Evolutionary conservation across 768 basidiomycete genomes (phyloP).

Genomic region (Boletus subcaerulescens): DNA sequence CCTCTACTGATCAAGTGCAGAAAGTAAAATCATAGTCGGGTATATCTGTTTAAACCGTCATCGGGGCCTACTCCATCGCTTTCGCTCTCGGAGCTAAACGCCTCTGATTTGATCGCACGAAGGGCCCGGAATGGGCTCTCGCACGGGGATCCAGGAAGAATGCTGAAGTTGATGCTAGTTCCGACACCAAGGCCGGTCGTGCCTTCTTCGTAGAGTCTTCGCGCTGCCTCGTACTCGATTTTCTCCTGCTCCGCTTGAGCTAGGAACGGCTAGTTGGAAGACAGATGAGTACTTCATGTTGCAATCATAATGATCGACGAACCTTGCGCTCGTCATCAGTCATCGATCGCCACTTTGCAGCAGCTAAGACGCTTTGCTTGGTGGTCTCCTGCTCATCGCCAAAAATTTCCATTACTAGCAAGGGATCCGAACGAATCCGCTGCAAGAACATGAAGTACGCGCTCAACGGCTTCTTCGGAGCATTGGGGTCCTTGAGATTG

Average conservation of each 20-base stretch:
- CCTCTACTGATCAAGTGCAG: conserved; percentile 13
- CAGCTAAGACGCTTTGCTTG: conserved; percentile 90
- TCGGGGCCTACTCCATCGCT: conserved; percentile 61
- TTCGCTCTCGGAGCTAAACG: conserved; percentile 67
- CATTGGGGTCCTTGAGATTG: conserved; percentile 96
- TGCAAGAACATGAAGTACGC: conserved; percentile 96
- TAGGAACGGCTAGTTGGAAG: conserved; percentile 70
- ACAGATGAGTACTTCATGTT: conserved; percentile 13
- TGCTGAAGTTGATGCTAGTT: conserved; percentile 80
- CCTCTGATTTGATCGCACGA: conserved; percentile 53
- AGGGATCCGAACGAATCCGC: conserved; percentile 76
- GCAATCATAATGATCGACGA: conserved; percentile 19
- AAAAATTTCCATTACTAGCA: conserved; percentile 77
- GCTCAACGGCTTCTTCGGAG: conserved; percentile 91
- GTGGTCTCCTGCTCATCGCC: conserved; percentile 91
- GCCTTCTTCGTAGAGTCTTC: conserved; percentile 85
- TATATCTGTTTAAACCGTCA: conserved; percentile 40
- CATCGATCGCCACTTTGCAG: conserved; percentile 91
- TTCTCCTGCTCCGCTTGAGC: conserved; percentile 95
- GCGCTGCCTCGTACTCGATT: conserved; percentile 85
- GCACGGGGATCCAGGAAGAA: conserved; percentile 66
- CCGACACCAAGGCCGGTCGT: conserved; percentile 60
- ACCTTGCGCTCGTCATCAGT: conserved; percentile 93
- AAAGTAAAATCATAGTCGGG: conserved; percentile 31
- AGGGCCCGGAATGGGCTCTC: conserved; percentile 41